Evolutionary conservation across 2,329 filamentous ascomycete species (phyloP), one percentile per base, ranked within the genome.

Genomic region (Diaporthe citriasiana): DNA sequence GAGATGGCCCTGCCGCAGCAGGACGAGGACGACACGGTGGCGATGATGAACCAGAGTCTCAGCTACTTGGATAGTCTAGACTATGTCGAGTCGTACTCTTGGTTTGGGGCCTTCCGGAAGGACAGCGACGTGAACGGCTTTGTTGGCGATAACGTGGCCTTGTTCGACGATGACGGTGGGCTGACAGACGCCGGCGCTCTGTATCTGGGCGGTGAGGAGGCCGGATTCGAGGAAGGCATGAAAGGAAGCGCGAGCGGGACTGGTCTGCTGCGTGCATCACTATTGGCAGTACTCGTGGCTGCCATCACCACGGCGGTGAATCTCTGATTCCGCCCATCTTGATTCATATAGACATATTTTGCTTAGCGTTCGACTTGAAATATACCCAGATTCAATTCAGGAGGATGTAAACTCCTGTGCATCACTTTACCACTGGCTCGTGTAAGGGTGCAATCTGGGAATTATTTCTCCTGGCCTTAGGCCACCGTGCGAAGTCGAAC

Each of bases 11-110:
- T 86, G 1, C 81, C 83, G 0, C 78, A 84, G 72, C 78, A 75
- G 17, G 76, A 80, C n/a, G 78, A 80, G 2, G 81, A 82, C 2
- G 79, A 78, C 1, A 85, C 83, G 1, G 70, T 82, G 3, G 74
- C 78, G 2, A 85, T 85, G 84, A 82, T 85, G 82, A 85, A 83
- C 47, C 77, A 84, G 74, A 83, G 81, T 47, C 74, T 85, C 17
- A 38, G 74, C 0, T 82, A 82, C 63, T 77, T 85, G 7, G 84
- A 85, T 8, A 73, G 71, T 0, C 76, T 79, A 0, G 79, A 82
- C 15, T 80, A 81, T 27, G 81, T 85, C 1, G 76, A 82, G 25
- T 82, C 79, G 0, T 85, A 85, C 65, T 83, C 84, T 0, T 85
- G 84, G 84, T 85, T 84, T 71, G 84, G 84, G 0, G 81, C 80